Percentiles rank a stretch among this genome's conserved stretches.
These are phyloP conservation scores for Lepidium aucheri DNA, from an alignment of 345 rosid genomes.

Conservation along the genomic window DNA sequence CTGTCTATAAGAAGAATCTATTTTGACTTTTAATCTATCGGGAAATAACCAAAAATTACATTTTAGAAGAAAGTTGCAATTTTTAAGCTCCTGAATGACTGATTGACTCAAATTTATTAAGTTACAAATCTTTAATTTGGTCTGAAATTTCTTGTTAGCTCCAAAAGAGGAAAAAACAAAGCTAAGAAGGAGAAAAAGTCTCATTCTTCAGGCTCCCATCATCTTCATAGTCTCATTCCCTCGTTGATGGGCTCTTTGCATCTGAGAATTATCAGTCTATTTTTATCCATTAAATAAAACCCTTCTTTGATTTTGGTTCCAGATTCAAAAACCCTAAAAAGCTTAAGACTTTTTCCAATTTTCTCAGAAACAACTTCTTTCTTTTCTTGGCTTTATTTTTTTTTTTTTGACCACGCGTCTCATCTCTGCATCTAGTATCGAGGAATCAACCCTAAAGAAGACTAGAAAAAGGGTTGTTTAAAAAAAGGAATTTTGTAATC, in stretches of 20 bases:
- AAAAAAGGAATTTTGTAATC: not conserved
- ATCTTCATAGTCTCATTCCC: not conserved
- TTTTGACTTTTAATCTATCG: not conserved
- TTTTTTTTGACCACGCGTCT: constrained; percentile 3
- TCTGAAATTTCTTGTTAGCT: constrained; percentile 2
- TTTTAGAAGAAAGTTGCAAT: not conserved
- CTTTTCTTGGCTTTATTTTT: not conserved
- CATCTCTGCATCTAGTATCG: not conserved
- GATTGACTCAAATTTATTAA: not conserved
- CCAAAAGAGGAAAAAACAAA: constrained; percentile 4
- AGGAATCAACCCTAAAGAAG: not conserved
- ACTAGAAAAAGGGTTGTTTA: not conserved
- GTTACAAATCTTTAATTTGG: not conserved
- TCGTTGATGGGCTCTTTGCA: constrained; percentile 4
- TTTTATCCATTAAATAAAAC: constrained; percentile 6
- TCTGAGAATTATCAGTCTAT: not conserved
- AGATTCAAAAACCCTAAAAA: not conserved
- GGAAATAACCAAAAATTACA: not conserved
- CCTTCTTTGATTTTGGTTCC: not conserved
- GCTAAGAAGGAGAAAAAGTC: constrained; percentile 11
- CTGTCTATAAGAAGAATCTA: not conserved
- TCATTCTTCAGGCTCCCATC: constrained; percentile 4
- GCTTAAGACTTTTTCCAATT: not conserved
- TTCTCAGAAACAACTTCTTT: not conserved
- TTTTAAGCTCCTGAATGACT: not conserved